phyloP scores from a whole-genome alignment of 2,329 filamentous ascomycete species.

The Colletotrichum lupini region DNA sequence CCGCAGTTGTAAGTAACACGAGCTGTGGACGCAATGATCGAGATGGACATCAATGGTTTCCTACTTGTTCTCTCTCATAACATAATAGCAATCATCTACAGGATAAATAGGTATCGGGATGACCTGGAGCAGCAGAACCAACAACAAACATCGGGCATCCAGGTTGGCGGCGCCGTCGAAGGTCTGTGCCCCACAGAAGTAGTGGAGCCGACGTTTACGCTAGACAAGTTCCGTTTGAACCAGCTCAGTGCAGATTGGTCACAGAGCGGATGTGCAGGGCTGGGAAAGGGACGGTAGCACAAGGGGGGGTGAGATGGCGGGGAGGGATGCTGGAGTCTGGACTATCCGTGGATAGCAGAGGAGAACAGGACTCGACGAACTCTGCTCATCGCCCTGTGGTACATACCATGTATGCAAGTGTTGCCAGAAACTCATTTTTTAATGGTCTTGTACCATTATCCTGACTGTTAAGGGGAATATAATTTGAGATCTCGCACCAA shows the following conservation, averaged over 20 bases:
- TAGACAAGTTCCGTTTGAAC: constrained; percentile 12
- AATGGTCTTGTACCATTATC: too few species aligned
- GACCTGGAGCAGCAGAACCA: background rate
- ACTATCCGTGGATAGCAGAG: background rate
- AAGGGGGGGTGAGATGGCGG: background rate
- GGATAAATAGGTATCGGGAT: background rate
- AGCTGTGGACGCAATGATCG: too few species aligned
- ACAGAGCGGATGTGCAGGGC: constrained; percentile 24
- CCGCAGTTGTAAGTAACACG: too few species aligned
- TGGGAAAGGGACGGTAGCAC: constrained; percentile 3
- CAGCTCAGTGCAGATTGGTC: constrained; percentile 19
- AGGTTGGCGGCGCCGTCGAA: constrained; percentile 12
- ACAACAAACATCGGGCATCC: constrained; percentile 8
- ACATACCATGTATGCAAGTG: background rate
- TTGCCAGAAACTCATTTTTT: background rate
- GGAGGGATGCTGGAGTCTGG: background rate
- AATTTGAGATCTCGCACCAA: background rate
- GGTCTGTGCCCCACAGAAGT: constrained; percentile 11
- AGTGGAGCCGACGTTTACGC: constrained; percentile 22
- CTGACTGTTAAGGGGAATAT: background rate
- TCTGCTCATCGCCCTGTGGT: constrained; percentile 1
- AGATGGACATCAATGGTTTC: too few species aligned
- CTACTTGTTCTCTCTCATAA: background rate
- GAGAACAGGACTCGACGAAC: constrained; percentile 5
- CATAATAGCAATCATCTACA: background rate